Conservation (phyloP, 495 filamentous ascomycete genomes). For the Lepraria neglecta region DNA sequence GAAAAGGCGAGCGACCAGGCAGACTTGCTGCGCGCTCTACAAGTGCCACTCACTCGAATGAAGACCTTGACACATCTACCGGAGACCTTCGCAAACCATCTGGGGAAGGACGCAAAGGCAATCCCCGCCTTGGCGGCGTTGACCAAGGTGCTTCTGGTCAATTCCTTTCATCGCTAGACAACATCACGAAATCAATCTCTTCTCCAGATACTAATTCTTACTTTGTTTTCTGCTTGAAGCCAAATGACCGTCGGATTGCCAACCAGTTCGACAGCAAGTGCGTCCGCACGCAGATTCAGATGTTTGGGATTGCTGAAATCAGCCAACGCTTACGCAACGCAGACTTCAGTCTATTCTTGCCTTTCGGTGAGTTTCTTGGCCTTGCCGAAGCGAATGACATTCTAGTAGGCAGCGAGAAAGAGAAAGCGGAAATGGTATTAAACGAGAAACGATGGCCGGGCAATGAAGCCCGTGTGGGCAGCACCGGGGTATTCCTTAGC, state of each 20-base stretch:
- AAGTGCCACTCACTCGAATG: conserved; percentile 42
- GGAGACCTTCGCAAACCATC: conserved; percentile 36
- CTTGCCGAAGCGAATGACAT: conserved; percentile 74
- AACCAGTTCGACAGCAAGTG: conserved; percentile 99
- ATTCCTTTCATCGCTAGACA: conserved; percentile 83
- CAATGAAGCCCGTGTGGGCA: conserved; percentile 85
- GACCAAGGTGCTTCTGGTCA: conserved; percentile 87
- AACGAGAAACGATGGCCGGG: conserved; percentile 84
- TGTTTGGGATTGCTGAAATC: conserved; percentile 94
- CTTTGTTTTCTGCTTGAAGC: conserved; percentile 95
- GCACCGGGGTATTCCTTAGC: conserved; percentile 90
- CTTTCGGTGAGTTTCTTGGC: conserved; percentile 91
- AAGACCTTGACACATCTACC: conserved; percentile 47
- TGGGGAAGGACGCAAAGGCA: conserved; percentile 36
- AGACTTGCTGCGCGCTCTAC: conserved; percentile 34
- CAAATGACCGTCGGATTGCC: conserved; percentile 92
- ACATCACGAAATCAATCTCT: conserved; percentile 75
- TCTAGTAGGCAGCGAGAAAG: conserved; percentile 83
- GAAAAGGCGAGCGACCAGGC: conserved; percentile 50
- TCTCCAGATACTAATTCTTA: conserved; percentile 81
- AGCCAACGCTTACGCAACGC: conserved; percentile 86
- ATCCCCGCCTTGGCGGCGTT: conserved; percentile 37
- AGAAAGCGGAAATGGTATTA: conserved; percentile 84
- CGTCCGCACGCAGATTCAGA: conserved; percentile 88
- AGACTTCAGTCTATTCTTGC: conserved; percentile 91